Evolutionary conservation across 768 basidiomycete species (phyloP).

Genomic region (Sarcodon sp.): DNA sequence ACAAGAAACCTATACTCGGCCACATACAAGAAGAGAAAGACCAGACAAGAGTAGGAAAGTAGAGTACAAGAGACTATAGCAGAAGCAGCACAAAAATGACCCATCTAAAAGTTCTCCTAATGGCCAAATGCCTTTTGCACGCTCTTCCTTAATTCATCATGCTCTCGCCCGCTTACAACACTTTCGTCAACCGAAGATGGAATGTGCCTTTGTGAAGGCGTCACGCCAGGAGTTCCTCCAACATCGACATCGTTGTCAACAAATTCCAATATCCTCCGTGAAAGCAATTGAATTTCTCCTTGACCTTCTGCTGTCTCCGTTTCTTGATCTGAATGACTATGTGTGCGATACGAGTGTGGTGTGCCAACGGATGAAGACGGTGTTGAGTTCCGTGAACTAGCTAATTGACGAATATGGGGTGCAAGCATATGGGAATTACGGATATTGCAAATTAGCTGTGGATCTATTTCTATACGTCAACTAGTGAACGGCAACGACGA

Average conservation of each 20-base stretch:
- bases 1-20: neutral
- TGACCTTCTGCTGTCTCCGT: constrained; percentile 82
- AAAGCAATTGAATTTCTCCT: constrained; percentile 81
- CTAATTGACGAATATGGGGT: constrained; percentile 77
- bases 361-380: constrained; percentile 67
- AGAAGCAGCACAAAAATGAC: constrained; percentile 3
- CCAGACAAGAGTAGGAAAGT: neutral
- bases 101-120: constrained; percentile 1
- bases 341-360: constrained; percentile 57
- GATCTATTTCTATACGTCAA: constrained; percentile 35
- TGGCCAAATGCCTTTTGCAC: constrained; percentile 54
- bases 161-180: constrained; percentile 33
- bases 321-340: constrained; percentile 62
- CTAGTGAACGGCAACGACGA: neutral
- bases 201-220: constrained; percentile 55
- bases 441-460: constrained; percentile 83
- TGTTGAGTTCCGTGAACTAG: constrained; percentile 56
- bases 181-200: constrained; percentile 54
- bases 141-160: constrained; percentile 71
- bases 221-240: constrained; percentile 43
- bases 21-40: neutral
- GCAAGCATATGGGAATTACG: constrained; percentile 71
- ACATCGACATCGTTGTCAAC: constrained; percentile 65
- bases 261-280: constrained; percentile 76
- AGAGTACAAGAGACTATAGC: neutral